A percentile compares a stretch with the other conserved stretches of the same genome.
These are phyloP conservation scores for Chenopodium berlandieri DNA, from an alignment of 148 eudicot species.

Conservation along the genomic window DNA sequence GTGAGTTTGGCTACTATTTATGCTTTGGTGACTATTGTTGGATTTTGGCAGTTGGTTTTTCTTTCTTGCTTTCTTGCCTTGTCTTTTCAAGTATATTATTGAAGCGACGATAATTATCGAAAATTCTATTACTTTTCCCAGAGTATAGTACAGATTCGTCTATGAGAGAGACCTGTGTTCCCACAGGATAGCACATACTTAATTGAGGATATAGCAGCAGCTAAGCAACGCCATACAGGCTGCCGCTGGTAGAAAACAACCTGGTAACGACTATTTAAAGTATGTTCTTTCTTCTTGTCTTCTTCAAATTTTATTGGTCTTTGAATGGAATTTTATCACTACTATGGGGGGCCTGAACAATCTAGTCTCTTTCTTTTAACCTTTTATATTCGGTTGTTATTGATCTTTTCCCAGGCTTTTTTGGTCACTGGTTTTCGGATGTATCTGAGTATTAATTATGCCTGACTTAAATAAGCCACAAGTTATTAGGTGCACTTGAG, in stretches of 20 bases:
- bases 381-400: constrained; percentile 3
- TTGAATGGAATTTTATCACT: background rate
- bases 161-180: background rate
- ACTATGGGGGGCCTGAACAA: constrained; percentile 11
- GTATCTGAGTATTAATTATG: constrained; percentile 18
- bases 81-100: constrained; percentile 7
- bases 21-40: constrained; percentile 18
- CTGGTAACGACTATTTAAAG: background rate
- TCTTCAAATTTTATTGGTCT: constrained; percentile 20
- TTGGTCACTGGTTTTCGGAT: constrained; percentile 32
- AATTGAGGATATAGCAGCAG: constrained; percentile 10
- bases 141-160: background rate
- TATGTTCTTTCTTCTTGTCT: constrained; percentile 23
- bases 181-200: constrained; percentile 1
- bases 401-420: constrained; percentile 21
- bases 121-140: background rate
- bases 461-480: background rate
- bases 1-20: background rate
- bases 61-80: constrained; percentile 25
- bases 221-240: background rate
- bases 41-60: constrained; percentile 20
- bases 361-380: constrained; percentile 13
- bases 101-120: background rate
- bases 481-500: background rate
- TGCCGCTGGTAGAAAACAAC: constrained; percentile 1